Evolutionary conservation across 495 filamentous ascomycete genomes (phyloP), one percentile per base, ranked within the genome.

Genomic region (Aspergillus sparsus): DNA sequence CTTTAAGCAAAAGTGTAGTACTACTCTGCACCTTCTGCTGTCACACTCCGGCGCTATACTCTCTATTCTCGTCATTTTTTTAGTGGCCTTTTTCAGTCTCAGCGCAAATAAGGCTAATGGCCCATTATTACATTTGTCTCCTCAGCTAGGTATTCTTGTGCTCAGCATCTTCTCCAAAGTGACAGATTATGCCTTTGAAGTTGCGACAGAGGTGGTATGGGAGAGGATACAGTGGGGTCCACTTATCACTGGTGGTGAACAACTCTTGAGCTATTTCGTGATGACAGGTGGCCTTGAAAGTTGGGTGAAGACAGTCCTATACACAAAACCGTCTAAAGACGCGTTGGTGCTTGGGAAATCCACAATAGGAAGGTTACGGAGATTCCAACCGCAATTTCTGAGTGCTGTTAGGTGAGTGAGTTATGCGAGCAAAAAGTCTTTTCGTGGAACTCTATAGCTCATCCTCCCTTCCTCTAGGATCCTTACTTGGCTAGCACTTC

Each of bases 111-210:
- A 7, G 1, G 16, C 18, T 27, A 31, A 1, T n/a, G 47, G 47
- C 18, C 47, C 47, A 2, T 32, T 50, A 15, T 6, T n/a, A 1
- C 6, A 6, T 5, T 32, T 50, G 10, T 11, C 47, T 2, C 47
- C 47, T 12, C 8, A 7, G 1, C 7, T 50, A n/a, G 47, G 47
- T 6, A 50, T 27, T 2, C 16, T 50, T 2, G 47, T 50, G 4
- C 47, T 50, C n/a, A 50, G 15, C 4, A 9, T 50, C 3, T 50
- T 50, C 47, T 50, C 47, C 2, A 50, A 50, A 33, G 47, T 27
- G 5, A 50, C 47, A 6, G 47, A 50, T 15, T 50, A 50, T 50
- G 21, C 47, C 9, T n/a, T 50, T 2, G 47, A 50, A 33, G 18
- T 27, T 1, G 31, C 47, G 6, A 27, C n/a, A 3, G 18, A 32